Evolutionary conservation across 495 filamentous ascomycete genomes (phyloP).

Genomic region (Apiosordaria backusii): DNA sequence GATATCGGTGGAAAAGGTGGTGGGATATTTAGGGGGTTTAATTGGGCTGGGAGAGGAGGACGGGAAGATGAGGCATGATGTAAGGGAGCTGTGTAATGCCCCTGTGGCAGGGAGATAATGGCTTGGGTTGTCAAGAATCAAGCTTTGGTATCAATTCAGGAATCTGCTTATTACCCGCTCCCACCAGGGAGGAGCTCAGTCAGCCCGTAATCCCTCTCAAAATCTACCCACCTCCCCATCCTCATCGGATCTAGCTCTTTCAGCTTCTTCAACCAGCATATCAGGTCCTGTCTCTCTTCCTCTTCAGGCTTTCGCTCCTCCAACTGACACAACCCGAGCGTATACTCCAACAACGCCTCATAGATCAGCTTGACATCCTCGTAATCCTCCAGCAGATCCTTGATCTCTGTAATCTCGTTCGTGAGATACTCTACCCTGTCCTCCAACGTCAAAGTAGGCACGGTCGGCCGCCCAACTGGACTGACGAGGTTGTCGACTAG

Average conservation of each 20-base stretch:
- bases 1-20: constrained; percentile 53
- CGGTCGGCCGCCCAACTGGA: constrained; percentile 42
- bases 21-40: constrained; percentile 63
- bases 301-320: constrained; percentile 32
- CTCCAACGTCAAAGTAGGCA: constrained; percentile 55
- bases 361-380: constrained; percentile 76
- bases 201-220: constrained; percentile 44
- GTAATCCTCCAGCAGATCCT: constrained; percentile 72
- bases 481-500: constrained; percentile 60
- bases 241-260: constrained; percentile 67
- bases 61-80: no score
- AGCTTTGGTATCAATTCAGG: neutral
- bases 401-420: constrained; percentile 63
- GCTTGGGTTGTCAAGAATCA: neutral
- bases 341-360: constrained; percentile 66
- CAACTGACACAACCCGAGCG: constrained; percentile 48
- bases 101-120: neutral
- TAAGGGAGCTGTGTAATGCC: neutral
- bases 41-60: constrained; percentile 42
- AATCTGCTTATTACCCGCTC: no score
- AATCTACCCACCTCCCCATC: constrained; percentile 63
- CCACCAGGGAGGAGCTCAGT: constrained; percentile 4
- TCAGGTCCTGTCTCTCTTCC: constrained; percentile 46
- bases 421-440: constrained; percentile 65
- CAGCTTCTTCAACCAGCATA: constrained; percentile 61